Percentiles rank a stretch among this genome's conserved stretches.
These are phyloP conservation scores for Toxicodendron radicans DNA, from an alignment of 345 rosid species.

Conservation along the genomic window DNA sequence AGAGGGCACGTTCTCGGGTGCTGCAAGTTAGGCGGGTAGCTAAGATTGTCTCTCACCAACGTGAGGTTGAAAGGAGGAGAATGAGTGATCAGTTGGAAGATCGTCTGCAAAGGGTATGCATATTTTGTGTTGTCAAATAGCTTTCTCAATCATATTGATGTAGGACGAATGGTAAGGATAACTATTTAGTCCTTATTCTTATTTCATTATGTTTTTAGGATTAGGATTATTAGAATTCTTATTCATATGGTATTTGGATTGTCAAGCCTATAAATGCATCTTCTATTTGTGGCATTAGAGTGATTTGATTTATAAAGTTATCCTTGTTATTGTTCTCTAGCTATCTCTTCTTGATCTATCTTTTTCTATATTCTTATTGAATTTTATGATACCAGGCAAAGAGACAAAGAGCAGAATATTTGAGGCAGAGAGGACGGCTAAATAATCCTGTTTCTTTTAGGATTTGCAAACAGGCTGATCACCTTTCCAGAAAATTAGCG, in stretches of 20 bases:
- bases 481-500: constrained; percentile 76
- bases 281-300: too few species aligned
- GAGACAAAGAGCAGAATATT: constrained; percentile 83
- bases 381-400: constrained; percentile 56
- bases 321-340: too few species aligned
- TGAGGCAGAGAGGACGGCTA: constrained; percentile 77
- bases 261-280: too few species aligned
- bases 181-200: too few species aligned
- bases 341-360: too few species aligned
- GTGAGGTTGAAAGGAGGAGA: constrained; percentile 88
- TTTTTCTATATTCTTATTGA: background rate
- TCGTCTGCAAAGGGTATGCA: constrained; percentile 74
- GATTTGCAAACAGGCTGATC: constrained; percentile 74
- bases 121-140: constrained; percentile 9
- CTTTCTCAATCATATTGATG: background rate
- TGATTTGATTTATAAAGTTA: too few species aligned
- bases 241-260: too few species aligned
- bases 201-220: too few species aligned
- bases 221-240: too few species aligned
- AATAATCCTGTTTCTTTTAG: constrained; percentile 49
- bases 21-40: constrained; percentile 73
- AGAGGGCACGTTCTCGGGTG: constrained; percentile 77
- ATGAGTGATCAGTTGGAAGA: constrained; percentile 83
- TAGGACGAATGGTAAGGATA: too few species aligned
- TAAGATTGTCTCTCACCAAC: constrained; percentile 67